phyloP scores from a whole-genome alignment of 805 yeast species.

The Kodamaea lidongshanica region DNA sequence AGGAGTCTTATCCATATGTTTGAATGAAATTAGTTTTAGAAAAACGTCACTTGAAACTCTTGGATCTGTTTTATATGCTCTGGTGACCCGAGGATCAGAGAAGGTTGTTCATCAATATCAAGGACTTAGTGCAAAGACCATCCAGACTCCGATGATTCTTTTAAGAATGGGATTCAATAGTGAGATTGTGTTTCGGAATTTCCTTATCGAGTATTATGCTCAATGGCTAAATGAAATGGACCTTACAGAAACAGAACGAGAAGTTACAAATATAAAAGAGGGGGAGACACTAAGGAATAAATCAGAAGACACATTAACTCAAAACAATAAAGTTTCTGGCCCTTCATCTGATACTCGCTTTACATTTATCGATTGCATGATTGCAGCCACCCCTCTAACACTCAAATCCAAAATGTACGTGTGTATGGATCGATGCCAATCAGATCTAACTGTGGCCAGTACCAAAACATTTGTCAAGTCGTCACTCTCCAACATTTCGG shows the following conservation, averaged over 20 bases:
- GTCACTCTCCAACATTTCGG: slow-evolving; percentile 43
- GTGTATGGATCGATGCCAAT: slow-evolving; percentile 47
- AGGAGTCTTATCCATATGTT: slow-evolving; percentile 1
- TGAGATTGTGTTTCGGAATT: slow-evolving; percentile 42
- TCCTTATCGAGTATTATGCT: slow-evolving; percentile 53
- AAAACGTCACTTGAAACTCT: slow-evolving; percentile 3
- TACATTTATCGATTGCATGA: slow-evolving; percentile 44
- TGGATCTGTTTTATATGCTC: slow-evolving; percentile 4
- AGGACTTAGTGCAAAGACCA: slow-evolving; percentile 7
- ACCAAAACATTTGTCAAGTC: slow-evolving; percentile 32
- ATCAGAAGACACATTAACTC: no score
- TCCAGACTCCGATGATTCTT: slow-evolving; percentile 19
- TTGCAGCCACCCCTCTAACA: slow-evolving; percentile 62
- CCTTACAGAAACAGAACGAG: background rate
- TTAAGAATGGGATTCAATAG: slow-evolving; percentile 23
- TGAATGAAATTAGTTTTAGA: slow-evolving; percentile 3
- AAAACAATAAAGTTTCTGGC: no score
- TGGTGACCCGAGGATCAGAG: slow-evolving; percentile 2
- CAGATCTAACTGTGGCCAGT: slow-evolving; percentile 38
- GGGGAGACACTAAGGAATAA: no score
- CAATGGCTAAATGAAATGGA: slow-evolving; percentile 37
- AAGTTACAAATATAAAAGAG: no score
- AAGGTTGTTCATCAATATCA: slow-evolving; percentile 19
- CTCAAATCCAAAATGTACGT: slow-evolving; percentile 49
- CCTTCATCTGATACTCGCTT: slow-evolving; percentile 25